Percentiles rank a stretch among this genome's conserved stretches.
Conservation (phyloP, 768 basidiomycete genomes). For the Mycena floridula region DNA sequence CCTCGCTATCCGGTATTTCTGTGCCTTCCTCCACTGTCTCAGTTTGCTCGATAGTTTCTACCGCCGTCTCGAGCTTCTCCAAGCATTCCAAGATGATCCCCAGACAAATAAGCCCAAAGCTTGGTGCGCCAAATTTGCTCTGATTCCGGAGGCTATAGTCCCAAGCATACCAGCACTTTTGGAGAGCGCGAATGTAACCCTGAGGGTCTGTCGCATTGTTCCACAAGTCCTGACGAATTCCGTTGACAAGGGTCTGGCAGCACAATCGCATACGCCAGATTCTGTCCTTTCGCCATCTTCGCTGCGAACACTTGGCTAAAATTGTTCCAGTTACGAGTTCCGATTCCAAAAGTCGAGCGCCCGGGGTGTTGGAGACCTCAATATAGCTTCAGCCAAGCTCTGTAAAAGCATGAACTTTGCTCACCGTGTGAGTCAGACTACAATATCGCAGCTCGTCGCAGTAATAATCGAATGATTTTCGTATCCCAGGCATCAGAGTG, state of each 20-base stretch:
- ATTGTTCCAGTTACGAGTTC: conserved; percentile 76
- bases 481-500: conserved; percentile 19
- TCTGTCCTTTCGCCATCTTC: conserved; percentile 51
- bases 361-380: conserved; percentile 52
- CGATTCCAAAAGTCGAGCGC: conserved; percentile 55
- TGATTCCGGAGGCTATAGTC: conserved; percentile 38
- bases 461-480: conserved; percentile 45
- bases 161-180: conserved; percentile 64
- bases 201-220: too few species aligned
- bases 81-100: conserved; percentile 54
- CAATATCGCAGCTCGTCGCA: conserved; percentile 66
- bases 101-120: conserved; percentile 65
- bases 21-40: background rate
- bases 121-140: conserved; percentile 45
- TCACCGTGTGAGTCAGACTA: conserved; percentile 58
- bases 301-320: conserved; percentile 60
- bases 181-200: conserved; percentile 35
- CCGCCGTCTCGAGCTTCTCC: conserved; percentile 18
- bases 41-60: background rate
- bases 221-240: conserved; percentile 37
- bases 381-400: too few species aligned
- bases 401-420: too few species aligned
- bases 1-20: background rate
- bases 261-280: conserved; percentile 61
- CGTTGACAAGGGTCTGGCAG: conserved; percentile 41